Evolutionary conservation across 2,329 filamentous ascomycete species (phyloP).

Genomic region (Sarocladium kiliense): DNA sequence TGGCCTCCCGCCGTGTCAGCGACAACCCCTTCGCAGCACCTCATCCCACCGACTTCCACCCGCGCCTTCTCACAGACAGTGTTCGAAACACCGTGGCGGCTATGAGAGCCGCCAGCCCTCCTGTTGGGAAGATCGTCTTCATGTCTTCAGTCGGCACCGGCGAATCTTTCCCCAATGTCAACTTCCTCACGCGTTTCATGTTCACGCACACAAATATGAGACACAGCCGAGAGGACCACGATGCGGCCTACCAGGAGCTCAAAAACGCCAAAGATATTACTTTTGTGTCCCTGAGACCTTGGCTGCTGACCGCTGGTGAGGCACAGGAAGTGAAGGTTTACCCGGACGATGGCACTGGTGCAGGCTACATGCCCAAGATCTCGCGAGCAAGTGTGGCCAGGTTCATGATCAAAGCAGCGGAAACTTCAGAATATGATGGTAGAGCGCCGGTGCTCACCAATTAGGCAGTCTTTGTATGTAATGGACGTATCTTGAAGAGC

Average conservation of each 20-base stretch:
- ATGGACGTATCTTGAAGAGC: no score
- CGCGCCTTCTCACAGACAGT: conserved; percentile 38
- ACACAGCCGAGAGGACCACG: conserved; percentile 39
- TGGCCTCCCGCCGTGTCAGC: conserved; percentile 36
- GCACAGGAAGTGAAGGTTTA: conserved; percentile 29
- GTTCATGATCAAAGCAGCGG: conserved; percentile 36
- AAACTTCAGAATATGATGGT: conserved; percentile 31
- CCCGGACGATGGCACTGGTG: conserved; percentile 32
- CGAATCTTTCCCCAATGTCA: conserved; percentile 32
- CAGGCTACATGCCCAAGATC: conserved; percentile 31
- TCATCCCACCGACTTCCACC: conserved; percentile 25
- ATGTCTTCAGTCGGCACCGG: conserved; percentile 43
- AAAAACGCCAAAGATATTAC: conserved; percentile 14
- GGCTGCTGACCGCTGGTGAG: conserved; percentile 35
- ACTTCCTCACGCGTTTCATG: conserved; percentile 32
- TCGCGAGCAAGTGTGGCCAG: conserved; percentile 33
- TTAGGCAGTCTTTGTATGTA: conserved; percentile 13
- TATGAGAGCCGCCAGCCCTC: conserved; percentile 31
- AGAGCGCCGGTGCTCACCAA: conserved; percentile 39
- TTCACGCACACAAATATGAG: conserved; percentile 39
- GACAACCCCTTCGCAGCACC: conserved; percentile 42
- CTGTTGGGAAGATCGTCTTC: conserved; percentile 33
- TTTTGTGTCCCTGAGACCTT: conserved; percentile 34
- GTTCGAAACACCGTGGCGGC: conserved; percentile 28
- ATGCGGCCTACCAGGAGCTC: conserved; percentile 33